Evolutionary conservation across 2,329 filamentous ascomycete species (phyloP), one percentile per base, ranked within the genome.

Genomic region (Alternaria brassicae): DNA sequence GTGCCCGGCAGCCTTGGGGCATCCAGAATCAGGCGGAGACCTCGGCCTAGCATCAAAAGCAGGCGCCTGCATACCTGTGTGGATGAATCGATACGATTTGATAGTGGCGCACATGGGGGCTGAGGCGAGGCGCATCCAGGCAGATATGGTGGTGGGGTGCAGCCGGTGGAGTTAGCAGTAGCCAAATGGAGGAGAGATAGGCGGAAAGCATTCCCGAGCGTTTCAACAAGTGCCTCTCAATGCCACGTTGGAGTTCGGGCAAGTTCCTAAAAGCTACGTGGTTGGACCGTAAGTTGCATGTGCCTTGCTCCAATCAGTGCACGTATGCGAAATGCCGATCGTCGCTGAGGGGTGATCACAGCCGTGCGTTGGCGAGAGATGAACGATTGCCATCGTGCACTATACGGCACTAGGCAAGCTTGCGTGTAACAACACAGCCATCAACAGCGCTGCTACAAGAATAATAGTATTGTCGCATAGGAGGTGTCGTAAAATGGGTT

Each of bases 401-500:
- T 17, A 23, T 36, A 34, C 15, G 19, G 36, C 32, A 23, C 44
- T 25, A 23, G 30, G 30, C 21, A 36, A 48, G 30, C 44, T 21
- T 23, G 44, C 19, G 44, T 8, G 13, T 36, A 19, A 36, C 13
- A 23, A 13, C 30, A 25, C 7, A 48, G 8, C 28, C 21, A 48
- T 34, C 28, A 32, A n/a, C 27, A 6, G 44, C 17, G 28, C 19
- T 47, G 19, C 44, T 32, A 48, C 10, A 23, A 40, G 4, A 1
- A 48, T 23, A n/a, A 15, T 48, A 48, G 30, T 37, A 23, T 5
- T 42, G 30, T 58, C 50, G 42, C 41, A 30, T 49, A 28, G 40
- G 49, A 47, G 19, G 25, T 27, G 15, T 53, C 6, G 49, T 44
- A 15, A 7, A 25, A 21, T 41, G 25, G 23, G 25, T 32, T 37